Conservation (phyloP, 148 eudicot species). For the Amaranthus palmeri region DNA sequence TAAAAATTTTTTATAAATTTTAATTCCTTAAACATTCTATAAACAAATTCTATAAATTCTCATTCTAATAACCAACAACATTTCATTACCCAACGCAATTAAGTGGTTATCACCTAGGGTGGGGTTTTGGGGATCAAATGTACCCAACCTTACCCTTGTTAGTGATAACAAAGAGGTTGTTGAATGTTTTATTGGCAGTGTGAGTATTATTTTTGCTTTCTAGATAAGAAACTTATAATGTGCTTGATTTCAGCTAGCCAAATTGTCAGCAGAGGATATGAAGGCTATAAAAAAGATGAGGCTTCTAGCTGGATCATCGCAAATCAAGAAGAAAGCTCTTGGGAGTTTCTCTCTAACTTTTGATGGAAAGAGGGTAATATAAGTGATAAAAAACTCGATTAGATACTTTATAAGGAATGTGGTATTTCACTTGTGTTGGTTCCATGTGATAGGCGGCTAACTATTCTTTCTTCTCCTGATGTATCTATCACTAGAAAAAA, state of each 20-base stretch:
- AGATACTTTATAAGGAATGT: slow-evolving; percentile 10
- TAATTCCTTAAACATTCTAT: too few relatives aligned
- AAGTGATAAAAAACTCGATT: background rate
- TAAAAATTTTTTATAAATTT: too few relatives aligned
- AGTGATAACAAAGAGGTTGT: too few relatives aligned
- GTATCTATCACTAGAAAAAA: slow-evolving; percentile 48
- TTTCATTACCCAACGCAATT: too few relatives aligned
- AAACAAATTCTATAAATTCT: too few relatives aligned
- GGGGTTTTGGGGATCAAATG: too few relatives aligned
- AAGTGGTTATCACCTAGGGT: too few relatives aligned
- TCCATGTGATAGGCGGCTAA: slow-evolving; percentile 13
- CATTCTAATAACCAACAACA: too few relatives aligned
- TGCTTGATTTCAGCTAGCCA: slow-evolving; percentile 59
- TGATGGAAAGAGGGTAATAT: slow-evolving; percentile 74
- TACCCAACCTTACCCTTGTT: too few relatives aligned
- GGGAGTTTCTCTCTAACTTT: slow-evolving; percentile 87
- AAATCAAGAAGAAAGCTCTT: slow-evolving; percentile 39
- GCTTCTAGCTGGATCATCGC: slow-evolving; percentile 58
- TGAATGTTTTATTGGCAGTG: too few relatives aligned
- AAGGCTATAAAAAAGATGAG: slow-evolving; percentile 80
- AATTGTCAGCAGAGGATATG: slow-evolving; percentile 66
- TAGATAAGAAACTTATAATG: background rate
- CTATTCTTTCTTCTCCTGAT: slow-evolving; percentile 4
- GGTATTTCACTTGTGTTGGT: background rate
- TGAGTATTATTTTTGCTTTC: background rate